Evolutionary conservation across 495 filamentous ascomycete genomes (phyloP).

Genomic region (Penicillium malachiteum): DNA sequence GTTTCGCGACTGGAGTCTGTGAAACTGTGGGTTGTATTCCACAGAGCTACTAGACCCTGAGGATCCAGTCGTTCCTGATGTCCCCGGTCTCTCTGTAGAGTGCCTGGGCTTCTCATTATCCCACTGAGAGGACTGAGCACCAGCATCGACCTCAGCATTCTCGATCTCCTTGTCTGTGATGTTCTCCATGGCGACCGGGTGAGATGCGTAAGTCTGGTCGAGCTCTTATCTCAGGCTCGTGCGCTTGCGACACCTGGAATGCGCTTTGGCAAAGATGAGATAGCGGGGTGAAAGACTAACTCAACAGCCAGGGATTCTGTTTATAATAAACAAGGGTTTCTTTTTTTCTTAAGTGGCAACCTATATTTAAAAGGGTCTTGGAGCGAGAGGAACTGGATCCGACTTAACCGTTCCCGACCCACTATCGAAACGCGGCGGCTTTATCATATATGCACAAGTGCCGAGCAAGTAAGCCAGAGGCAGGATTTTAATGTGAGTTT

Average conservation of each 20-base stretch:
- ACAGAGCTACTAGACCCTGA: conserved; percentile 31
- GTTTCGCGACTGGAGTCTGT: conserved; percentile 38
- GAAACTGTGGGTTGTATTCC: conserved; percentile 28
- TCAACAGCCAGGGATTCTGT: background rate
- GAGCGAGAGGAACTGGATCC: conserved; percentile 3
- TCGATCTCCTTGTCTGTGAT: conserved; percentile 9
- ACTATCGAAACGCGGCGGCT: conserved; percentile 16
- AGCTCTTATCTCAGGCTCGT: background rate
- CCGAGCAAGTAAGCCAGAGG: conserved; percentile 3
- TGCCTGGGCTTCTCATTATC: conserved; percentile 14
- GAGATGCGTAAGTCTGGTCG: background rate
- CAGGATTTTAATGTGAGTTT: background rate
- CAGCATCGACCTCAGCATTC: conserved; percentile 16
- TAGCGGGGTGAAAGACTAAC: background rate
- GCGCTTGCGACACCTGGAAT: conserved; percentile 1
- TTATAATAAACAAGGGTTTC: conserved; percentile 9
- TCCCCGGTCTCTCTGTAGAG: conserved; percentile 13
- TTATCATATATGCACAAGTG: conserved; percentile 9
- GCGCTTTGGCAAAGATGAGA: background rate
- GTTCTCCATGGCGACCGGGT: conserved; percentile 12
- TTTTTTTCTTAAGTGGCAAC: background rate
- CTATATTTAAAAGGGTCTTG: conserved; percentile 6
- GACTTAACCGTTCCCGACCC: conserved; percentile 24
- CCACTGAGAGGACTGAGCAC: conserved; percentile 2
- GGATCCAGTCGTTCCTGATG: conserved; percentile 24